These are phyloP conservation scores for Mercurialis annua DNA, from an alignment of 345 rosid species.

Conservation along the genomic window DNA sequence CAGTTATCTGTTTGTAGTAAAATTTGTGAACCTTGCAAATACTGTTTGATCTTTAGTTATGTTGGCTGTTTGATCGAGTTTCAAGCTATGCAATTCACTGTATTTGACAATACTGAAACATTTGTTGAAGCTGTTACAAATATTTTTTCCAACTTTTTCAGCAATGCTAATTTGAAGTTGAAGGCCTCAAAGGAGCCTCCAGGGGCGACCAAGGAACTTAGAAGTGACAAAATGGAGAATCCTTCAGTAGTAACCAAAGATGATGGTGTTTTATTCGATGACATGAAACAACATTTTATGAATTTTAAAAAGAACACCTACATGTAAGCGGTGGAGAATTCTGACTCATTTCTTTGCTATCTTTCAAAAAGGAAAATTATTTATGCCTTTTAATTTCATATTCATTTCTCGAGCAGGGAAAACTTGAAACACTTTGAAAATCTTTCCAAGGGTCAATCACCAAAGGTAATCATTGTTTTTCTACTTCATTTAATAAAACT, in stretches of 20 bases:
- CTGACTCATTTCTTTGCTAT: conserved; percentile 6
- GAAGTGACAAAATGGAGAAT: conserved; percentile 31
- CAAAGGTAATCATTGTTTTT: conserved; percentile 50
- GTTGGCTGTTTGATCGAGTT: conserved; percentile 18
- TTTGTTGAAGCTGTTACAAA: conserved; percentile 14
- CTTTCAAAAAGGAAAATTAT: conserved; percentile 8
- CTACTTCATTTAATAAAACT: background rate
- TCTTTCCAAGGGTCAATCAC: conserved; percentile 74
- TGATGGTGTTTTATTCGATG: conserved; percentile 40
- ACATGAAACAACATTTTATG: conserved; percentile 65
- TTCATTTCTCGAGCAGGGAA: conserved; percentile 48
- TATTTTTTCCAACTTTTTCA: conserved; percentile 26
- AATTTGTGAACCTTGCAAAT: background rate
- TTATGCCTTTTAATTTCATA: background rate
- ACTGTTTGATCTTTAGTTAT: conserved; percentile 22
- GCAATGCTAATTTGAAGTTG: conserved; percentile 30
- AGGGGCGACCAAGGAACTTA: conserved; percentile 32
- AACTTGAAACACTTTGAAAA: conserved; percentile 59
- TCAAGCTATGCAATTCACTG: background rate
- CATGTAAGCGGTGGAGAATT: conserved; percentile 46
- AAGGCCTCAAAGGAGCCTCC: conserved; percentile 40
- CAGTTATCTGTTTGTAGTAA: conserved; percentile 28
- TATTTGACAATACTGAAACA: conserved; percentile 2
- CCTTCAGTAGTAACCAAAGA: conserved; percentile 30
- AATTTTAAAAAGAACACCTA: conserved; percentile 65